Evolutionary conservation across 2,329 filamentous ascomycete genomes (phyloP).

Genomic region (Botrytis pseudocinerea): DNA sequence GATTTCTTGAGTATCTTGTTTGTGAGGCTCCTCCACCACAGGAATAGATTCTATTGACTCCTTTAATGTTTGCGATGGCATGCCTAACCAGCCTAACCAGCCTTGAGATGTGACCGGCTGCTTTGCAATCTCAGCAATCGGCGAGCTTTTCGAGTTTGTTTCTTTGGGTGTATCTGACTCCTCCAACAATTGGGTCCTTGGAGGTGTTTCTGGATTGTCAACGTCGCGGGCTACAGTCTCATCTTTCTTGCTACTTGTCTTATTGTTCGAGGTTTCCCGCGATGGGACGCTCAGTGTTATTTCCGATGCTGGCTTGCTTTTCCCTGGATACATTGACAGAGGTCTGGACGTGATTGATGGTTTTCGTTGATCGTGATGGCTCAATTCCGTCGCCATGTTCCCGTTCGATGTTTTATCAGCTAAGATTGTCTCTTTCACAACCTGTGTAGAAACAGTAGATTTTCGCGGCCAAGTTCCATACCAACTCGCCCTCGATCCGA

Average conservation of each 20-base stretch:
- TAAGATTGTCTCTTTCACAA: conserved; percentile 61
- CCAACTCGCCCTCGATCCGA: conserved; percentile 51
- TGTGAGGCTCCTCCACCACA: conserved; percentile 18
- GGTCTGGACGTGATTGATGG: conserved; percentile 32
- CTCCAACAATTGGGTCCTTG: conserved; percentile 14
- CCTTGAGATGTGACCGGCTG: conserved; percentile 45
- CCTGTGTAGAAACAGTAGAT: conserved; percentile 58
- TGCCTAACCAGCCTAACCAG: conserved; percentile 57
- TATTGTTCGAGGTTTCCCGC: conserved; percentile 17
- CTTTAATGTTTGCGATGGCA: conserved; percentile 33
- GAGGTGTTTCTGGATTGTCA: conserved; percentile 3
- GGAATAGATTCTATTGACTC: conserved; percentile 19
- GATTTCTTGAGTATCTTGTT: conserved; percentile 16
- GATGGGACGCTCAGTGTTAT: conserved; percentile 36
- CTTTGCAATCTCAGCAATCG: conserved; percentile 18
- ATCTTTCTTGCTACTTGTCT: conserved; percentile 22
- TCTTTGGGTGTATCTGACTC: conserved; percentile 16
- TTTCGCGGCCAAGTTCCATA: conserved; percentile 59
- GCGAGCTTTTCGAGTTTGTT: conserved; percentile 2
- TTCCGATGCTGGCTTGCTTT: conserved; percentile 41
- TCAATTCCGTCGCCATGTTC: conserved; percentile 34
- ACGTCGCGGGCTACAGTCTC: conserved; percentile 15
- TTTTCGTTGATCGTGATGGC: conserved; percentile 36
- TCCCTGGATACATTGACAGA: conserved; percentile 40
- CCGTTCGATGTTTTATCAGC: conserved; percentile 46